Evolutionary conservation across 2,329 filamentous ascomycete genomes (phyloP).

Genomic region (Drechslerella coelobrocha): DNA sequence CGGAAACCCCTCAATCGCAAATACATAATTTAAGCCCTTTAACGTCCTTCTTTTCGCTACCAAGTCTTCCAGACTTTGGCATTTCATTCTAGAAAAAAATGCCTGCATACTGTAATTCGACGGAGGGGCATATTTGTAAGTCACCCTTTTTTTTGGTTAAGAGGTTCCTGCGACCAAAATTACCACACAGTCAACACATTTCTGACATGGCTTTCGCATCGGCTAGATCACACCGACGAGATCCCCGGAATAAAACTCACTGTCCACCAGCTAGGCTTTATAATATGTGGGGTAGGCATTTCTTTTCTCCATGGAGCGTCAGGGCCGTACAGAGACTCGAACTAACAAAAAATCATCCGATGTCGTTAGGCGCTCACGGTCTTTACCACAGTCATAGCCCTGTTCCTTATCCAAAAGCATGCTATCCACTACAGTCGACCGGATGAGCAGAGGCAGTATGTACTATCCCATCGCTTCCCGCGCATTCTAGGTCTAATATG

Average conservation of each 20-base stretch:
- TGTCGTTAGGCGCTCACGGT: conserved; percentile 60
- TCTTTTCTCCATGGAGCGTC: background rate
- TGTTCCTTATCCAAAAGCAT: conserved; percentile 68
- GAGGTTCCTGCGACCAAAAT: conserved; percentile 12
- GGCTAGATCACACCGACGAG: conserved; percentile 16
- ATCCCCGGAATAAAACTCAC: conserved; percentile 21
- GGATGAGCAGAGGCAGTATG: conserved; percentile 67
- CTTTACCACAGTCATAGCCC: conserved; percentile 64
- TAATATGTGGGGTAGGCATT: conserved; percentile 40
- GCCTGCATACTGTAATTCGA: conserved; percentile 35
- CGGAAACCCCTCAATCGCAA: conserved; percentile 10
- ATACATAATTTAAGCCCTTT: conserved; percentile 31
- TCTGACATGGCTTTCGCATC: conserved; percentile 1
- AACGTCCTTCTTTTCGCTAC: conserved; percentile 26
- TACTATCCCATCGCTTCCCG: conserved; percentile 61
- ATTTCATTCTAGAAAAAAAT: conserved; percentile 30
- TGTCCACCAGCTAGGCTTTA: conserved; percentile 29
- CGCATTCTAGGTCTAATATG: too few species aligned
- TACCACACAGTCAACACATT: conserved; percentile 38
- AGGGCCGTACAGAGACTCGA: background rate
- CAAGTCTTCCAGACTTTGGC: conserved; percentile 13
- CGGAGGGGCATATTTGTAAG: conserved; percentile 43
- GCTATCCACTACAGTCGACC: conserved; percentile 69
- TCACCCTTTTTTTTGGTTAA: background rate
- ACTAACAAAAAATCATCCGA: background rate